Percentiles rank a stretch among this genome's conserved stretches.
phyloP scores from a whole-genome alignment of 495 filamentous ascomycete species.

The Neurospora hispaniola region DNA sequence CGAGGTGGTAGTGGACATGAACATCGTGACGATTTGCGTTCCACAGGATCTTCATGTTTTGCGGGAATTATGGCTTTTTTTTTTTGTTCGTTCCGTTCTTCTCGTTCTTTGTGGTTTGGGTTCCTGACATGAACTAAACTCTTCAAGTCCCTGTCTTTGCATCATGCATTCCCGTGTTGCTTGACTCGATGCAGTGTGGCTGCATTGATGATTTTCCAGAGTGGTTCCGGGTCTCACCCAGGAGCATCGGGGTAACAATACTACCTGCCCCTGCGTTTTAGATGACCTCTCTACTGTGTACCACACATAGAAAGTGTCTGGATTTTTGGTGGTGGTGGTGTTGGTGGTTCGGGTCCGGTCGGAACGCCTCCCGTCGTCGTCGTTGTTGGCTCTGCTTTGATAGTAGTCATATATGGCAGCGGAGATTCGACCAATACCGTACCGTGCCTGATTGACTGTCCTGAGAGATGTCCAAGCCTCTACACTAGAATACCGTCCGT shows the following conservation, averaged over 20 bases:
- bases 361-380: background rate
- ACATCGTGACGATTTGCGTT: background rate
- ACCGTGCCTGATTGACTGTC: background rate
- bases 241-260: background rate
- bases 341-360: background rate
- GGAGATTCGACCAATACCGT: background rate
- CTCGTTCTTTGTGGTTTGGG: background rate
- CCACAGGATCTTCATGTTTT: background rate
- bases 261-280: background rate
- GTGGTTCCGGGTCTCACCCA: background rate
- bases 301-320: background rate
- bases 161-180: background rate
- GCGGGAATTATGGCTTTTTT: background rate
- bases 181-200: background rate
- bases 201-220: background rate
- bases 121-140: background rate
- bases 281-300: background rate
- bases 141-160: background rate
- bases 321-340: background rate
- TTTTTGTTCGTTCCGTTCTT: background rate
- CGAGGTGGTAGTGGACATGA: background rate
- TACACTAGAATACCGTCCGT: background rate
- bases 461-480: no score
- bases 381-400: background rate
- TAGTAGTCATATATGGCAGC: background rate